phyloP scores from a whole-genome alignment of 2,329 filamentous ascomycete genomes.

The Aureobasidium mangrovei region DNA sequence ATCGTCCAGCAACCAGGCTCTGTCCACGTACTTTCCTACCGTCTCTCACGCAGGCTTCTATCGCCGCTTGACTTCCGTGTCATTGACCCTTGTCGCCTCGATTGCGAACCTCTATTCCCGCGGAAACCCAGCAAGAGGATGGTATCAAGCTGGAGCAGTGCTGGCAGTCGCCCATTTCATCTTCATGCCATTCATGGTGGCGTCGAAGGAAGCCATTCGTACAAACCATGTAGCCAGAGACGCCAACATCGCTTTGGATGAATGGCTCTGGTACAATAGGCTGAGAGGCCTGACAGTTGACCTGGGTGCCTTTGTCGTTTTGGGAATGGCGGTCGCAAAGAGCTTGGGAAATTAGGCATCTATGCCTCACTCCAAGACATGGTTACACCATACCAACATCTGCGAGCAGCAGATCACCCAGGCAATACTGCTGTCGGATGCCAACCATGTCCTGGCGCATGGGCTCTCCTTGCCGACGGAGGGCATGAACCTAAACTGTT shows the following conservation, averaged over 20 bases:
- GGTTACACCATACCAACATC: too few species aligned
- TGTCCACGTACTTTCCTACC: constrained; percentile 10
- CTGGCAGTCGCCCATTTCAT: constrained; percentile 6
- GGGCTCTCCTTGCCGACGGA: too few species aligned
- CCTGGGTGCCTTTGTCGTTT: background rate
- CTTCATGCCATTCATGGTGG: constrained; percentile 11
- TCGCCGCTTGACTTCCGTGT: background rate
- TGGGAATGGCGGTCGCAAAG: constrained; percentile 10
- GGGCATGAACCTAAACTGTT: too few species aligned
- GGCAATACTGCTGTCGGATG: too few species aligned
- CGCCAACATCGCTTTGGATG: constrained; percentile 5
- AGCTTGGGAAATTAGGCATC: constrained; percentile 2
- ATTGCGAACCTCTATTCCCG: constrained; percentile 8
- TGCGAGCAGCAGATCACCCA: too few species aligned
- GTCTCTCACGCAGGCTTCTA: background rate
- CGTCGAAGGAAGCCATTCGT: background rate
- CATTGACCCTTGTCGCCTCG: constrained; percentile 2
- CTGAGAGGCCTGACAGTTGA: constrained; percentile 11
- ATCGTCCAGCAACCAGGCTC: background rate
- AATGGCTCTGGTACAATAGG: constrained; percentile 10
- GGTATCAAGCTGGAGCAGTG: constrained; percentile 4
- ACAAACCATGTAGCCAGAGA: constrained; percentile 7
- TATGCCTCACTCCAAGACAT: too few species aligned
- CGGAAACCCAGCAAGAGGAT: background rate
- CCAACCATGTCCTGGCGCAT: too few species aligned